Conservation (phyloP, 495 filamentous ascomycete genomes). For the Penicillium robsamsonii region DNA sequence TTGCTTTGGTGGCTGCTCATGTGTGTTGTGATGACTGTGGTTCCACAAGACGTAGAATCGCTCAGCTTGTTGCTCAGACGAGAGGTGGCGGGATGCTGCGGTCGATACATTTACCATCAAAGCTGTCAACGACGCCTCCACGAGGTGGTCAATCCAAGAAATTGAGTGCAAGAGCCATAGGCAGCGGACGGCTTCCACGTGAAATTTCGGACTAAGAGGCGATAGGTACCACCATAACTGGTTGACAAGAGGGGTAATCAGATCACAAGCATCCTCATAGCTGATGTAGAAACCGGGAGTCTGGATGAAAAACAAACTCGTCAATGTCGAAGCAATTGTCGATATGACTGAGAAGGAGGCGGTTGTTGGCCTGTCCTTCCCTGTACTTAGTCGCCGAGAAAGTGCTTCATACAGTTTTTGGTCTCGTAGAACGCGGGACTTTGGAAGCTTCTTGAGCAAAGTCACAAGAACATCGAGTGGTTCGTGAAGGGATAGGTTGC, state of each 20-base stretch:
- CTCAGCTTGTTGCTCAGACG: slow-evolving; percentile 38
- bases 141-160: slow-evolving; percentile 53
- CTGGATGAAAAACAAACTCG: slow-evolving; percentile 58
- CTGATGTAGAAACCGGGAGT: slow-evolving; percentile 48
- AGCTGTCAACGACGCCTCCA: slow-evolving; percentile 78
- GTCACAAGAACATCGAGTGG: slow-evolving; percentile 51
- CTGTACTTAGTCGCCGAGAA: slow-evolving; percentile 30
- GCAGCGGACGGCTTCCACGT: slow-evolving; percentile 85
- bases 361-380: slow-evolving; percentile 28
- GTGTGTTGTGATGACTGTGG: slow-evolving; percentile 67
- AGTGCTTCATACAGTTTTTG: slow-evolving; percentile 56
- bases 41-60: slow-evolving; percentile 76
- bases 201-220: slow-evolving; percentile 79
- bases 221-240: slow-evolving; percentile 78
- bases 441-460: slow-evolving; percentile 57
- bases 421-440: slow-evolving; percentile 51
- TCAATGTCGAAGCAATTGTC: slow-evolving; percentile 60
- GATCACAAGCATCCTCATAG: slow-evolving; percentile 56
- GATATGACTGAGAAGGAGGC: slow-evolving; percentile 46
- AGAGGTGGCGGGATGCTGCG: slow-evolving; percentile 27
- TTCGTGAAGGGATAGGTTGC: slow-evolving; percentile 35
- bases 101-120: slow-evolving; percentile 58
- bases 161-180: slow-evolving; percentile 80
- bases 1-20: slow-evolving; percentile 52
- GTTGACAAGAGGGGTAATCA: slow-evolving; percentile 65